Conservation (phyloP, 257 asterid species). For the Solanum virginianum region DNA sequence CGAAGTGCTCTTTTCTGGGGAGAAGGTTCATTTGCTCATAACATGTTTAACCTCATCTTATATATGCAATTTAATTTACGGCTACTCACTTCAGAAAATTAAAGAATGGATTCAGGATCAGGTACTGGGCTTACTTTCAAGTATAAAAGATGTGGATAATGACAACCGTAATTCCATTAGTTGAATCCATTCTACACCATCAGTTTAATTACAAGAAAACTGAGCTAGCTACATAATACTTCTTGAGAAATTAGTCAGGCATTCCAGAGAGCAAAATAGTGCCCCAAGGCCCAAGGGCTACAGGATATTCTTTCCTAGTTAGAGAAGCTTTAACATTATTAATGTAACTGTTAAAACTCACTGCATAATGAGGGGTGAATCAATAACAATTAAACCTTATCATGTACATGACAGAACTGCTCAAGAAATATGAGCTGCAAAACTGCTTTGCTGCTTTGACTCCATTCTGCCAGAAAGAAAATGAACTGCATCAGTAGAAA, state of each 20-base stretch:
- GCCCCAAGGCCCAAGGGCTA: not conserved
- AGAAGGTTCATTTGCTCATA: not conserved
- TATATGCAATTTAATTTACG: not conserved
- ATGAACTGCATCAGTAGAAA: not conserved
- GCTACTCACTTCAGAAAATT: not conserved
- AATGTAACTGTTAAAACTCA: not conserved
- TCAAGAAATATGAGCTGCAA: conserved; percentile 75
- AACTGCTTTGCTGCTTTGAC: conserved; percentile 69
- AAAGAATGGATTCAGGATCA: not conserved
- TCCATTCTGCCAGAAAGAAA: conserved; percentile 56
- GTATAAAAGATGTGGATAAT: not conserved
- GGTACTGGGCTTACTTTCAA: not conserved
- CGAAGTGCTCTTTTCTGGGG: not conserved
- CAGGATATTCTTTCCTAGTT: not conserved
- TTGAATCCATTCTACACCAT: not conserved
- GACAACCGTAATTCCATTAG: not conserved
- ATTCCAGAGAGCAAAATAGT: not conserved
- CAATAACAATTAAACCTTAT: conserved; percentile 46
- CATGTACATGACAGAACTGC: conserved; percentile 93
- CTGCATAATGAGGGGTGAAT: not conserved
- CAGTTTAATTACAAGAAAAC: not conserved
- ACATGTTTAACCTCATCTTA: not conserved
- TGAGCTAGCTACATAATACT: not conserved
- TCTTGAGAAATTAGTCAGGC: not conserved
- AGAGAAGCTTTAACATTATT: not conserved